Evolutionary conservation across 1,284 basidiomycete genomes (phyloP), one percentile per base, ranked within the genome.

Genomic region (Trichosporon sp.): DNA sequence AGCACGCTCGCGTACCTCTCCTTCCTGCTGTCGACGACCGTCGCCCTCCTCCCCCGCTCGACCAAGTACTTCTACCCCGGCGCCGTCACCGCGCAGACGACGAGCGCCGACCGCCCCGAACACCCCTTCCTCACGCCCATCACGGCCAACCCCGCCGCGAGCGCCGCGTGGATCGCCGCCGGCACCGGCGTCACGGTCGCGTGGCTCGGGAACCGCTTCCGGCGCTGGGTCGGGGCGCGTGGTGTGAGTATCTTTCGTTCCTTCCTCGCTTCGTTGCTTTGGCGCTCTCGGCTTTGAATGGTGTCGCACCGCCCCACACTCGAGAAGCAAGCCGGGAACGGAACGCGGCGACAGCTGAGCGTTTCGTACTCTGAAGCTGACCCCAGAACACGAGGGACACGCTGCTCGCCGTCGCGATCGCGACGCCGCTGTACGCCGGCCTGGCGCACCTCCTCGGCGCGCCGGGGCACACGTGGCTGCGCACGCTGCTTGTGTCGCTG

Each of bases 161-260:
- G 91, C 0, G 80, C 91, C 53, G 75, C 84, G 6, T 92, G 89
- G 85, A 83, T 90, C 58, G 87, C 86, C 65, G 76, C 81, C 0
- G 92, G 91, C 1, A 84, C 86, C 0, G 74, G 82, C 3, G 68
- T 91, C 2, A 80, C 92, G 53, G 88, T 91, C 76, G 81, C 83
- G 8, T 92, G 91, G 89, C 93, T 91, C 90, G 89, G 87, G 1
- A 86, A 86, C 6, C 90, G 88, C 85, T 75, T 91, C 72, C 83
- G 86, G 65, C 70, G 80, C 31, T 91, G 89, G 89, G 56, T 85
- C 68, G 68, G 62, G 63, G 15, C 29, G 4, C 83, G 84, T 70
- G 72, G 75, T 44, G 72, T 74, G 68, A 72, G 74, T 73, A 13
- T 51, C 3, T 12, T 38, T n/a, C n/a, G n/a, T n/a, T n/a, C n/a